Base-by-base conservation (phyloP, 768 basidiomycete species). In the Saitozyma sp. region DNA sequence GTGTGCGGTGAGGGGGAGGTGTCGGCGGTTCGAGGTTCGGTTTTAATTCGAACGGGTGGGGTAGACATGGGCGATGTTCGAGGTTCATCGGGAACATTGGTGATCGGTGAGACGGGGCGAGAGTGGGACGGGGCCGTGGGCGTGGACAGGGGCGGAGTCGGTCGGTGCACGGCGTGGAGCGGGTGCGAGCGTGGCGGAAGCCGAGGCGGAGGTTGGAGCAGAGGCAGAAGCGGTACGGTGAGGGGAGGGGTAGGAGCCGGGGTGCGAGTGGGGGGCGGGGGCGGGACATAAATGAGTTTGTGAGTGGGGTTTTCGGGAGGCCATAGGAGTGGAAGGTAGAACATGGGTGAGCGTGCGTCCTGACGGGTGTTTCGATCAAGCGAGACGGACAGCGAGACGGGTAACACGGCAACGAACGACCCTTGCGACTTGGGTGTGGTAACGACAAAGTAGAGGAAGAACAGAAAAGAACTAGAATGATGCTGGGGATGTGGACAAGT, bases 251-350 rank as follows among this genome's bases (percentile, higher is more conserved):
- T 40, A 43, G 45, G 11, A n/a, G 62, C 45, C 11, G 53, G 17
- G 13, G 20, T 14, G 8, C 19, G 45, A 9, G 43, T 37, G 16
- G 40, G 56, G 9, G 59, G 59, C 5, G 61, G 16, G 29, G 66
- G 59, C 16, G 72, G 66, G 13, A 66, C 59, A 45, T 68, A 72
- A 49, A 71, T 53, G 45, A 71, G 54, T 62, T 59, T 67, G 50
- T 67, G 69, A 16, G 71, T 70, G 20, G 69, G 71, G n/a, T 67
- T 57, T 41, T 60, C 53, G 53, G 71, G 70, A 9, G 62, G 63
- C 52, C 61, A 68, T 53, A 68, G 63, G 13, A 51, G 56, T 42
- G 61, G 64, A 49, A 61, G 61, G 50, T 64, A 66, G 42, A 54
- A 65, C 60, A 73, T 65, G 61, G 5, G 62, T 66, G 40, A 57